Conservation (phyloP, 2,329 filamentous ascomycete species). For the Ophioceras dolichostomum region DNA sequence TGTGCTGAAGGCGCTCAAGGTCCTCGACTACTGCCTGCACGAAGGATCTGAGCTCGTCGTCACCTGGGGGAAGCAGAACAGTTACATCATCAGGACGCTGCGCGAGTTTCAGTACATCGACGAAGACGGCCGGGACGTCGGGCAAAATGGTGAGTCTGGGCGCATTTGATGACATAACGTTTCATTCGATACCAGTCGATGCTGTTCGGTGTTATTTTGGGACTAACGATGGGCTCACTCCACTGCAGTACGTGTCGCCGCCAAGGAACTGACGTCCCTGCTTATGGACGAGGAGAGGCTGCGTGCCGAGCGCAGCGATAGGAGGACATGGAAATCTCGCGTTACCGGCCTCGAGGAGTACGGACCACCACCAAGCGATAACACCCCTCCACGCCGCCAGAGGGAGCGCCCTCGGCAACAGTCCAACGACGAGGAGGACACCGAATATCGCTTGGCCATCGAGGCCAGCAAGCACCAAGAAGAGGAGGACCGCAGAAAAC, state of each 20-base stretch:
- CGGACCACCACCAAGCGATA: constrained; percentile 27
- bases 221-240: constrained; percentile 9
- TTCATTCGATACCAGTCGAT: neutral
- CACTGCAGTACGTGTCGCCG: constrained; percentile 73
- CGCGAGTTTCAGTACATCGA: constrained; percentile 96
- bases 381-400: constrained; percentile 26
- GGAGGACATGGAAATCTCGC: constrained; percentile 92
- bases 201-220: neutral
- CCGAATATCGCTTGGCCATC: constrained; percentile 80
- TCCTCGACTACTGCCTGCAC: constrained; percentile 94
- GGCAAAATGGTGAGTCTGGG: constrained; percentile 69
- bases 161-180: neutral
- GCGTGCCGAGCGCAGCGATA: constrained; percentile 77
- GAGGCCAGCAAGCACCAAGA: constrained; percentile 94
- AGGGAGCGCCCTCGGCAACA: constrained; percentile 36
- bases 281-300: constrained; percentile 90
- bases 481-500: constrained; percentile 73
- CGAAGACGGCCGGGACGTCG: constrained; percentile 89
- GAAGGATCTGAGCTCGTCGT: constrained; percentile 95
- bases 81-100: constrained; percentile 97
- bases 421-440: constrained; percentile 76
- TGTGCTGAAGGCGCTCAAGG: constrained; percentile 93
- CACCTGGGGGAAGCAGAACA: constrained; percentile 94
- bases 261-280: constrained; percentile 87
- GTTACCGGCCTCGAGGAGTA: constrained; percentile 88